Evolutionary conservation across 1,139 yeast species (phyloP), one percentile per base, ranked within the genome.

Genomic region (Debaryomycetaceae sp.): DNA sequence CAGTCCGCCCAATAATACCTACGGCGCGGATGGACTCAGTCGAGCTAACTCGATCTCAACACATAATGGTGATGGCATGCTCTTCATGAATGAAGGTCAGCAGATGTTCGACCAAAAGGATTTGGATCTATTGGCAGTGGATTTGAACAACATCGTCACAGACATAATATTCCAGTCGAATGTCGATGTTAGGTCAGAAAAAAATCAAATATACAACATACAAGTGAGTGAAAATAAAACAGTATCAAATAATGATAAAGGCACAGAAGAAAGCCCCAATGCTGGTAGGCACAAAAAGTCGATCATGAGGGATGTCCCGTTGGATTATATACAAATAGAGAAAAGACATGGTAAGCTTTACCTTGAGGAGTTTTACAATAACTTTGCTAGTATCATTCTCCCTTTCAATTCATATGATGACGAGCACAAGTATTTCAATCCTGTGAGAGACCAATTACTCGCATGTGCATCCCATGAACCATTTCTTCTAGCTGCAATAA

Each of bases 401-500:
- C 89, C 90, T 4, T 79, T 82, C 54, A 69, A 72, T 23, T 80
- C 81, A 13, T 68, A 68, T 40, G 69, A 67, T 45, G 42, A 41
- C 1, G 45, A 50, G 1, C 48, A 51, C 9, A 24, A 49, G 7
- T 60, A 63, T 49, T 54, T 60, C 41, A 81, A 83, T 50, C 87
- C 89, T 0, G 71, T 80, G 1, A 62, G 87, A 43, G 87, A 83
- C 51, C 73, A 83, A 3, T 59, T 83, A 6, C 58, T 83, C 36
- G 70, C 75, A 22, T 76, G 79, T 57, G 85, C 87, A 0, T 66
- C 71, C 36, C 67, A 70, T 17, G 84, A 80, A 52, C 69, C 82
- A 1, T 83, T 79, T 53, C 56, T 84, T 23, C 59, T 83, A 41
- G 79, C 84, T 9, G 86, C 87, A 1, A 73, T 83, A 3, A 59